A percentile compares a stretch with the other conserved stretches of the same genome.
These are phyloP conservation scores for Colletotrichum sp. DNA, from an alignment of 2,329 filamentous ascomycete species.

Conservation along the genomic window DNA sequence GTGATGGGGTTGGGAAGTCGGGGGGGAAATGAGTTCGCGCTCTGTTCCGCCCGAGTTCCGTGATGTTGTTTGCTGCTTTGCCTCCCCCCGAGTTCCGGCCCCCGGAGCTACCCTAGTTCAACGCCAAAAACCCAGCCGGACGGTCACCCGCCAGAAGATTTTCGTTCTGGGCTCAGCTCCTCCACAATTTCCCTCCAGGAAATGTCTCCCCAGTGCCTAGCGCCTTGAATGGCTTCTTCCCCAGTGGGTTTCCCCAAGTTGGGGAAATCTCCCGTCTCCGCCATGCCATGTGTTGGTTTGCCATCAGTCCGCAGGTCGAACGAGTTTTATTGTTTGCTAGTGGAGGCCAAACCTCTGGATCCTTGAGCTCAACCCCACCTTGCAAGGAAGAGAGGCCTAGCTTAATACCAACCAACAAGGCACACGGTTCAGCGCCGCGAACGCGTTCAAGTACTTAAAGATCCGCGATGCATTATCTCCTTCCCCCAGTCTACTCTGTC, in stretches of 20 bases:
- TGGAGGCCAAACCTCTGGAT: not conserved
- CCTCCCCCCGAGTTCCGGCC: slow-evolving; percentile 10
- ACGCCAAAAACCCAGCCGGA: not conserved
- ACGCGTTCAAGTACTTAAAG: not conserved
- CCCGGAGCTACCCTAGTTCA: not conserved
- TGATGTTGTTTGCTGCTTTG: not conserved
- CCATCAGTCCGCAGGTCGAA: not conserved
- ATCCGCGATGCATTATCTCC: not conserved
- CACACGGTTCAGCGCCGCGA: not conserved
- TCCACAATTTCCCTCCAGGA: not conserved
- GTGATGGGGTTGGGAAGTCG: slow-evolving; percentile 2
- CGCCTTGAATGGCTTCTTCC: not conserved
- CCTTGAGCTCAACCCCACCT: not conserved
- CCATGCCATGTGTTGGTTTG: not conserved
- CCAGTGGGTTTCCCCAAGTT: not conserved
- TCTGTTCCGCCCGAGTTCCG: slow-evolving; percentile 10
- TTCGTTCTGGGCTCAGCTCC: slow-evolving; percentile 3
- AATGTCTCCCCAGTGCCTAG: not conserved
- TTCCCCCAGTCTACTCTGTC: not conserved
- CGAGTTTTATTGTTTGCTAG: not conserved
- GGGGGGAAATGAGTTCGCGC: not conserved
- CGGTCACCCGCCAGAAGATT: not conserved
- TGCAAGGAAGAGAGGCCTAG: not conserved
- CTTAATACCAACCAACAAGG: not conserved
- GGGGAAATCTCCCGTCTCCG: not conserved